Percentiles rank a stretch among this genome's conserved stretches.
Conservation (phyloP, 352 stramenopile species). For the Globisporangium rhizosaccharum region DNA sequence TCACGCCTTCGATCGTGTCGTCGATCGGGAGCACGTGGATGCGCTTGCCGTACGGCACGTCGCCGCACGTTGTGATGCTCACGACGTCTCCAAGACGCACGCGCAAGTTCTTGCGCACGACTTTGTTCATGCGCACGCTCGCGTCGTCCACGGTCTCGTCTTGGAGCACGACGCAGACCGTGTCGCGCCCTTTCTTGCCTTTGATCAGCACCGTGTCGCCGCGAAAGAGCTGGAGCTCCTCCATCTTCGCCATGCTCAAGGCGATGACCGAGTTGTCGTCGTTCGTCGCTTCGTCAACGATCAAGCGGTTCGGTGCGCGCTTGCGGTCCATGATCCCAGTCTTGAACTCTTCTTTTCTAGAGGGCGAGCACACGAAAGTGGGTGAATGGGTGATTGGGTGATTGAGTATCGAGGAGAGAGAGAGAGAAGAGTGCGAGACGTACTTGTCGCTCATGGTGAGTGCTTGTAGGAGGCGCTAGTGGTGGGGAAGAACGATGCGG, state of each 20-base stretch:
- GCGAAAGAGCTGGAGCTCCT: slow-evolving; percentile 98
- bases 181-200: slow-evolving; percentile 98
- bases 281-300: slow-evolving; percentile 96
- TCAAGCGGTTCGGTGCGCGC: slow-evolving; percentile 96
- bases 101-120: slow-evolving; percentile 98
- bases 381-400: too few relatives aligned
- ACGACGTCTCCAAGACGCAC: slow-evolving; percentile 98
- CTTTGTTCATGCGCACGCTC: slow-evolving; percentile 99
- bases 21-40: slow-evolving; percentile 98
- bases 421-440: too few relatives aligned
- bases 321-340: slow-evolving; percentile 90
- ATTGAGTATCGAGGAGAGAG: too few relatives aligned
- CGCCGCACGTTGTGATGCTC: slow-evolving; percentile 93
- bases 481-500: too few relatives aligned
- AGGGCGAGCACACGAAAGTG: too few relatives aligned
- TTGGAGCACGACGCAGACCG: slow-evolving; percentile 96
- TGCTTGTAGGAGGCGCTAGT: too few relatives aligned
- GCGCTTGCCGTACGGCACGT: slow-evolving; percentile 98
- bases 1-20: slow-evolving; percentile 99
- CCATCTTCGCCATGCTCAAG: slow-evolving; percentile 94
- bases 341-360: slow-evolving; percentile 79
- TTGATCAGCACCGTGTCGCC: slow-evolving; percentile 99
- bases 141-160: slow-evolving; percentile 97
- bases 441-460: too few relatives aligned
- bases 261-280: slow-evolving; percentile 98